Base-by-base conservation (phyloP, 352 stramenopile genomes). In the Globisporangium abappressorium region DNA sequence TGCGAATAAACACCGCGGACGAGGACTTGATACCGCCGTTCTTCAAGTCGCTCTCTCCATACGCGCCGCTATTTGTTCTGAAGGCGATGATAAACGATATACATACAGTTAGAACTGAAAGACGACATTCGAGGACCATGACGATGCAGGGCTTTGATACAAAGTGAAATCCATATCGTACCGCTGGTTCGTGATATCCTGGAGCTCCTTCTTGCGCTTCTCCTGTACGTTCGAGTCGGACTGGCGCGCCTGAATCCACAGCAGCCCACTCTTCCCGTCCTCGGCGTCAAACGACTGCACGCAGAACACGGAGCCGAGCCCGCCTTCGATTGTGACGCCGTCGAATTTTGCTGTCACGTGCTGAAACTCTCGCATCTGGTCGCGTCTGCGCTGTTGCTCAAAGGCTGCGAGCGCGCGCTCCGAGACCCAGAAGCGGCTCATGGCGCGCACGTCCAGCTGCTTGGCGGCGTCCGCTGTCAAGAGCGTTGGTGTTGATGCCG, bases 211-310 rank as follows among this genome's bases (percentile, higher is more conserved):
- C 68, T 78, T 85, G 56, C 82, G 80, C 26, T 64, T 51, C 47
- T 81, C 68, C 57, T 84, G 74, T 15, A 76, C 82, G 46, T 89
- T 77, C 43, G 77, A 89, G 70, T 91, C 84, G 14, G 77, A 82
- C 51, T 74, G 63, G 22, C 61, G 34, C 43, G 78, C 64, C 66
- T 91, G 84, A 9, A 85, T 41, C 84, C 84, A 92, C 57, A 89
- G 64, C 33, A 92, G 34, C 1, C 81, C 80, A 41, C 81, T 67
- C 18, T 69, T 57, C 12, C 69, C 60, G 0, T 15, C 57, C 38
- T 66, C 65, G 20, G 34, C 51, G 15, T 22, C 65, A 43, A 59
- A 57, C 3, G 75, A 26, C 0, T 56, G n/a, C 15, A 76, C 64
- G 28, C 82, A 60, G 47, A 71, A 71, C 62, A 70, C 51, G 9